Conservation (phyloP, 257 asterid species). For the Penstemon davidsonii region DNA sequence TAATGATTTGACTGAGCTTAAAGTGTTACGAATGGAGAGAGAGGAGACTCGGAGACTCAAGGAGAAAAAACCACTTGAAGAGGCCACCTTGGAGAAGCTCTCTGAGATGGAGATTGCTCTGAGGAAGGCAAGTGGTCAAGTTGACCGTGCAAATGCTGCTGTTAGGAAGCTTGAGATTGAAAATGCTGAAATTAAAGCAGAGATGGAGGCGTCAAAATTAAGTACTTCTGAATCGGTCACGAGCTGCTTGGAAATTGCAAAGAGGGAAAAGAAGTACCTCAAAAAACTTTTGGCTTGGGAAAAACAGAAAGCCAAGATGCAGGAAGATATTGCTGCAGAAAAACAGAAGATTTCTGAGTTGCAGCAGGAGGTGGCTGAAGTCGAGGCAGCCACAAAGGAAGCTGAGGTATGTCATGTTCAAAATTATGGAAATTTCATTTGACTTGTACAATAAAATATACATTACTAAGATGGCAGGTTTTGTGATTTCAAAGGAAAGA, state of each 20-base stretch:
- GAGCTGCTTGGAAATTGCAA: conserved; percentile 70
- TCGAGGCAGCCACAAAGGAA: conserved; percentile 62
- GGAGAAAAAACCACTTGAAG: too few species aligned
- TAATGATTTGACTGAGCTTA: too few species aligned
- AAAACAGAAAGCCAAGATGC: conserved; percentile 81
- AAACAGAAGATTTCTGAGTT: conserved; percentile 57
- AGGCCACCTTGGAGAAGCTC: conserved; percentile 61
- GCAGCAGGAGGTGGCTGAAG: conserved; percentile 60
- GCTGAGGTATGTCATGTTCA: conserved; percentile 60
- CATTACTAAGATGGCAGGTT: too few species aligned
- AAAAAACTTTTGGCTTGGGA: conserved; percentile 88
- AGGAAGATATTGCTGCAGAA: conserved; percentile 75
- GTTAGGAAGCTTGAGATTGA: conserved; percentile 76
- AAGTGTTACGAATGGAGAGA: too few species aligned
- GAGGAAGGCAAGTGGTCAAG: conserved; percentile 81
- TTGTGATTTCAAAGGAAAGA: too few species aligned
- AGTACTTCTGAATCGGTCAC: conserved; percentile 90
- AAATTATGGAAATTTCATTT: conserved; percentile 4
- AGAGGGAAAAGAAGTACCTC: conserved; percentile 80
- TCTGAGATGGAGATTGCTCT: conserved; percentile 80
- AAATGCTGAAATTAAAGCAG: conserved; percentile 92
- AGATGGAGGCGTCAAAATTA: conserved; percentile 86
- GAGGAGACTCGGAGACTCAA: too few species aligned
- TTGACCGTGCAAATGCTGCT: conserved; percentile 76
- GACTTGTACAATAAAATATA: not conserved